Evolutionary conservation across 1,139 yeast genomes (phyloP).

Genomic region (Yamadazyma buinensis): DNA sequence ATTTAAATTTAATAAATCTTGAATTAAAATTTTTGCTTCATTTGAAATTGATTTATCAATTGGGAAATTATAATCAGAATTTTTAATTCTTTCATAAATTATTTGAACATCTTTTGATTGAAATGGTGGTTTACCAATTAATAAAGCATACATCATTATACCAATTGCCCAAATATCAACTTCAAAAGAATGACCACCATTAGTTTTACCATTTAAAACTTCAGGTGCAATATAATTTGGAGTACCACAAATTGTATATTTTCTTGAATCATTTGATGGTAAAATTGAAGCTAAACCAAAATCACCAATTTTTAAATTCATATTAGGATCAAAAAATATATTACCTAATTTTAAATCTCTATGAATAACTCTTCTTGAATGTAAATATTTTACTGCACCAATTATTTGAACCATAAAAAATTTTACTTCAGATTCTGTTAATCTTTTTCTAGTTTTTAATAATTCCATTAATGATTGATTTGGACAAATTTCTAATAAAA

Average conservation of each 20-base stretch:
- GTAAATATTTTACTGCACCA: slow-evolving; percentile 92
- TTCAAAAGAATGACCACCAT: slow-evolving; percentile 70
- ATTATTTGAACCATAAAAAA: slow-evolving; percentile 87
- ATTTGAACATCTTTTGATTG: slow-evolving; percentile 93
- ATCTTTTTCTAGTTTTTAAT: slow-evolving; percentile 73
- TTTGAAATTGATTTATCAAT: slow-evolving; percentile 62
- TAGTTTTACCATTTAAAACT: slow-evolving; percentile 81
- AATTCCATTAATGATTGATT: slow-evolving; percentile 92
- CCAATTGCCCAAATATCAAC: slow-evolving; percentile 98
- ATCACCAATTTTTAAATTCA: slow-evolving; percentile 94
- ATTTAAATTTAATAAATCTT: slow-evolving; percentile 68
- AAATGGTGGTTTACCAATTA: slow-evolving; percentile 94
- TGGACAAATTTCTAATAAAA: slow-evolving; percentile 89
- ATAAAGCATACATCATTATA: slow-evolving; percentile 87
- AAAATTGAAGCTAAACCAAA: slow-evolving; percentile 93
- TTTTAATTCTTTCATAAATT: slow-evolving; percentile 88
- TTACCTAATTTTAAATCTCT: slow-evolving; percentile 93
- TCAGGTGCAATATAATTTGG: slow-evolving; percentile 99
- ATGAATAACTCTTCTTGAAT: slow-evolving; percentile 89
- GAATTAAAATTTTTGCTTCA: slow-evolving; percentile 70
- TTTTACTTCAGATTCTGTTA: slow-evolving; percentile 90
- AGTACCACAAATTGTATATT: slow-evolving; percentile 94
- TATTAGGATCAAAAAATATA: slow-evolving; percentile 85
- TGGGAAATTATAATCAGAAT: slow-evolving; percentile 80
- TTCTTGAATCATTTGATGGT: slow-evolving; percentile 63